Evolutionary conservation across 164 flowering plant species (phyloP).

Genomic region (Taxillus chinensis): DNA sequence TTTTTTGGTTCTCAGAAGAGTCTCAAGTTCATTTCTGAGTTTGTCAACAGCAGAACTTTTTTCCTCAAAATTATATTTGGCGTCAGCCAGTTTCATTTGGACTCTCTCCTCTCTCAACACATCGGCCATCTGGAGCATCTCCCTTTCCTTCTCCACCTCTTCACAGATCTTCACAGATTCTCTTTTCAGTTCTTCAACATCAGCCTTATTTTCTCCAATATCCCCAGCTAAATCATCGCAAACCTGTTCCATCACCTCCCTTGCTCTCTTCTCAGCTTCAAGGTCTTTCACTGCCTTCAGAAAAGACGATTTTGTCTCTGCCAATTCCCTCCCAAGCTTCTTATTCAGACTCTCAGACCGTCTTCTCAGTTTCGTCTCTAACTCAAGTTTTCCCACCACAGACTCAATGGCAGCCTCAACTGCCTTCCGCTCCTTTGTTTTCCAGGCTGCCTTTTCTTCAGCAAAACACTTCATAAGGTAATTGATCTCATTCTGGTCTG

Average conservation of each 20-base stretch:
- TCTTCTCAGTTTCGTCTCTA: slow-evolving; percentile 73
- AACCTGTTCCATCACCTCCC: slow-evolving; percentile 55
- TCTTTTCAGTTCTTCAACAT: slow-evolving; percentile 53
- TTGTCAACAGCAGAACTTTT: slow-evolving; percentile 67
- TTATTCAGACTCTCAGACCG: slow-evolving; percentile 75
- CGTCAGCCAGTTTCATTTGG: slow-evolving; percentile 80
- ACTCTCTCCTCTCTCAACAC: slow-evolving; percentile 69
- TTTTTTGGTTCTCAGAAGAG: slow-evolving; percentile 32
- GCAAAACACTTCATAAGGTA: slow-evolving; percentile 62
- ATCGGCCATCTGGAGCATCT: slow-evolving; percentile 82
- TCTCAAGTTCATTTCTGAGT: slow-evolving; percentile 59
- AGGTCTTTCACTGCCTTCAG: slow-evolving; percentile 54
- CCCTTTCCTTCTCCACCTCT: slow-evolving; percentile 77
- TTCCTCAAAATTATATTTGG: slow-evolving; percentile 79
- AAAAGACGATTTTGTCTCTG: slow-evolving; percentile 52
- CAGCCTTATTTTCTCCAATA: slow-evolving; percentile 58
- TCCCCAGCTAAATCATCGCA: slow-evolving; percentile 69
- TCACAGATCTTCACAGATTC: slow-evolving; percentile 49
- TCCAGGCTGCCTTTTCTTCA: slow-evolving; percentile 80
- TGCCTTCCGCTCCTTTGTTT: slow-evolving; percentile 50
- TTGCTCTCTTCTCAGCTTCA: slow-evolving; percentile 66
- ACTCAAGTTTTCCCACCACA: slow-evolving; percentile 64
- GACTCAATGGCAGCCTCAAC: slow-evolving; percentile 64
- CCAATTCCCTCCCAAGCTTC: slow-evolving; percentile 72
- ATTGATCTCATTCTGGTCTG: slow-evolving; percentile 47